A percentile compares a stretch with the other conserved stretches of the same genome.
Conservation (phyloP, 2,329 filamentous ascomycete species). For the Sporothrix luriei region DNA sequence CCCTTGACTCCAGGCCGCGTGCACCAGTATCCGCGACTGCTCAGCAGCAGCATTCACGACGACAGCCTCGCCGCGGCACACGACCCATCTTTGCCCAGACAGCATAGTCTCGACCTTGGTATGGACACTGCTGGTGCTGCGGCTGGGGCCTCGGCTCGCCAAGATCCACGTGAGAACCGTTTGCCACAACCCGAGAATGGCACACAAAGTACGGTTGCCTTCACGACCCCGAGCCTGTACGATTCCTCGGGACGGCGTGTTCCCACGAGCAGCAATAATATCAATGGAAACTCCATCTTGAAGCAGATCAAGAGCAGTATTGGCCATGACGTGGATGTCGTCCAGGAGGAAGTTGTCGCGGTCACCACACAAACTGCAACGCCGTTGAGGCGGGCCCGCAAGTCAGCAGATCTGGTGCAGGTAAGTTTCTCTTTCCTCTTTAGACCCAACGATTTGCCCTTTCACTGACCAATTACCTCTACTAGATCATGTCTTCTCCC, state of each 20-base stretch:
- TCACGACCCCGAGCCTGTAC: constrained; percentile 44
- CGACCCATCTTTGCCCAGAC: constrained; percentile 30
- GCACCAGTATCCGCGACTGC: constrained; percentile 42
- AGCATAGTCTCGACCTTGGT: not conserved
- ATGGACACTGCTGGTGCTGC: too few relatives aligned
- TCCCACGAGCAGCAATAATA: not conserved
- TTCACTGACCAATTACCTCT: not conserved
- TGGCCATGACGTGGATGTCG: constrained; percentile 1
- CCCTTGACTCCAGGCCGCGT: constrained; percentile 46
- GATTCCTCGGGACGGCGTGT: constrained; percentile 35
- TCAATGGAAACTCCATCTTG: not conserved
- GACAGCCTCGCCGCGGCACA: not conserved
- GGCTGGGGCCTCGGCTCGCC: not conserved
- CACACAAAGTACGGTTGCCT: constrained; percentile 42
- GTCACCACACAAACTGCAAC: not conserved
- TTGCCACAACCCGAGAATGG: constrained; percentile 41
- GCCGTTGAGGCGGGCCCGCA: constrained; percentile 14
- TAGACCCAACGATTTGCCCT: not conserved
- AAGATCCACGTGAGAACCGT: constrained; percentile 18
- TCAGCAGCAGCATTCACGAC: constrained; percentile 34
- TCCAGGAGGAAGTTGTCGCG: not conserved
- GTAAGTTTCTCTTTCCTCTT: not conserved
- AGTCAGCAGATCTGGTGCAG: not conserved
- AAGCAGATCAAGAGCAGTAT: not conserved
- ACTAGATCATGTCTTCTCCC: constrained; percentile 38